A percentile compares a stretch with the other conserved stretches of the same genome.
Evolutionary conservation across 495 filamentous ascomycete species (phyloP).

Genomic region (Lasiosphaeria ovina): DNA sequence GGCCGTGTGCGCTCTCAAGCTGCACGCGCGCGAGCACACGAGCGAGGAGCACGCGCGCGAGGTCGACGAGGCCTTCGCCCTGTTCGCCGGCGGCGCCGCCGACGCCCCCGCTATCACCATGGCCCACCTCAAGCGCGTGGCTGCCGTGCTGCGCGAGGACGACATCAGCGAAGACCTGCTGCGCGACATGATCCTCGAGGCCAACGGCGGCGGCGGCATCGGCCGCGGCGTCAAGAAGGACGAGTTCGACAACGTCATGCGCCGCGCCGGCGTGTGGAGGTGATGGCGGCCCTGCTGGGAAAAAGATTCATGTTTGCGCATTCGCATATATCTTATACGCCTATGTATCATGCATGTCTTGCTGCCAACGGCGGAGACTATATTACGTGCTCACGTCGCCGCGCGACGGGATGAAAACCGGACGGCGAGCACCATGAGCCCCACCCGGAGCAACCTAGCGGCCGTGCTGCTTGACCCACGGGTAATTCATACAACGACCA

Average conservation of each 20-base stretch:
- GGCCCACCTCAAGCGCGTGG: constrained; percentile 71
- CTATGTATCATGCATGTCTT: no score
- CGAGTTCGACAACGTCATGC: constrained; percentile 86
- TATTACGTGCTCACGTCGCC: no score
- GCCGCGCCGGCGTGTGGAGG: constrained; percentile 75
- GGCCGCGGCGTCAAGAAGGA: constrained; percentile 68
- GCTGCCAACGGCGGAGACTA: no score
- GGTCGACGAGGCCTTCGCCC: constrained; percentile 71
- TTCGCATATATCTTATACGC: no score
- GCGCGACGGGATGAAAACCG: no score
- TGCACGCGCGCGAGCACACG: constrained; percentile 58
- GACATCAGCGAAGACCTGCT: constrained; percentile 76
- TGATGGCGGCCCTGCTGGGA: constrained; percentile 21
- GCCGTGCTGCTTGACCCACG: no score
- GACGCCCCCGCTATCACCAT: constrained; percentile 61
- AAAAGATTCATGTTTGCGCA: no score
- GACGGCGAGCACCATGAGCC: no score
- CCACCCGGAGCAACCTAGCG: no score
- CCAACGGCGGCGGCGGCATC: constrained; percentile 75
- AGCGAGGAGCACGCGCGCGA: constrained; percentile 56
- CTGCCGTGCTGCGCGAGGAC: constrained; percentile 78
- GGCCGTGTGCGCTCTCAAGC: constrained; percentile 78
- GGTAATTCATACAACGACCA: no score
- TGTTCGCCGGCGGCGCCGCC: constrained; percentile 57
- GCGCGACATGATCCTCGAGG: constrained; percentile 90